Conservation (phyloP, 768 basidiomycete species). For the Leccinellum albellum region DNA sequence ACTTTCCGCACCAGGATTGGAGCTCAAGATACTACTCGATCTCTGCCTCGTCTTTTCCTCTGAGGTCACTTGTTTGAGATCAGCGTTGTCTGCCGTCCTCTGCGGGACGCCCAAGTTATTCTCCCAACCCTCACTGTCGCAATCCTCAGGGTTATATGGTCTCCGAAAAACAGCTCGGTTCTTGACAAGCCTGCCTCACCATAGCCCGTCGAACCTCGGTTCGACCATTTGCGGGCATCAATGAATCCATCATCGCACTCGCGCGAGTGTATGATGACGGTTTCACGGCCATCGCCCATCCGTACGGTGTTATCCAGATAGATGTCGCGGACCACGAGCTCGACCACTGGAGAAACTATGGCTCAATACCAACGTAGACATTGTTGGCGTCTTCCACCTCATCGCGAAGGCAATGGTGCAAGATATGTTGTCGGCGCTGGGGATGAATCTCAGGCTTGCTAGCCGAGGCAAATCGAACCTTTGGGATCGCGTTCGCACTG, state of each 20-base stretch:
- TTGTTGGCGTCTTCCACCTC: conserved; percentile 69
- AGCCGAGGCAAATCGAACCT: too few relatives aligned
- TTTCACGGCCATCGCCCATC: conserved; percentile 40
- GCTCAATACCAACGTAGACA: conserved; percentile 67
- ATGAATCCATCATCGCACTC: conserved; percentile 50
- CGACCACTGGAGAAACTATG: conserved; percentile 69
- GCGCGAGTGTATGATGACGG: conserved; percentile 59
- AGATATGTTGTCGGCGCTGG: conserved; percentile 44
- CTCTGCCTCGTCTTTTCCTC: conserved; percentile 54
- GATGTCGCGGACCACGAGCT: conserved; percentile 28
- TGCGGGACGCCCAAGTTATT: conserved; percentile 38
- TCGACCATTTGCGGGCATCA: conserved; percentile 50
- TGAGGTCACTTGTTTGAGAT: conserved; percentile 43
- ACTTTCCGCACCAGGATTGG: conserved; percentile 37
- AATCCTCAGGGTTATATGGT: conserved; percentile 50
- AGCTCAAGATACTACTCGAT: conserved; percentile 56
- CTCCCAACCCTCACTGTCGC: conserved; percentile 8
- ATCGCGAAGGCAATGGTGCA: conserved; percentile 48
- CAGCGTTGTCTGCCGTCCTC: conserved; percentile 41
- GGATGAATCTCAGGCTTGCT: conserved; percentile 10
- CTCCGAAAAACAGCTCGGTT: conserved; percentile 62
- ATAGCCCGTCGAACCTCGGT: conserved; percentile 41
- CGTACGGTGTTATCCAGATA: conserved; percentile 33
- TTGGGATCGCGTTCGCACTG: too few relatives aligned
- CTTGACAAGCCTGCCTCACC: neutral